Percentiles rank a stretch among this genome's conserved stretches.
Evolutionary conservation across 306 rosid species (phyloP).

Genomic region (Crotalaria pallida): DNA sequence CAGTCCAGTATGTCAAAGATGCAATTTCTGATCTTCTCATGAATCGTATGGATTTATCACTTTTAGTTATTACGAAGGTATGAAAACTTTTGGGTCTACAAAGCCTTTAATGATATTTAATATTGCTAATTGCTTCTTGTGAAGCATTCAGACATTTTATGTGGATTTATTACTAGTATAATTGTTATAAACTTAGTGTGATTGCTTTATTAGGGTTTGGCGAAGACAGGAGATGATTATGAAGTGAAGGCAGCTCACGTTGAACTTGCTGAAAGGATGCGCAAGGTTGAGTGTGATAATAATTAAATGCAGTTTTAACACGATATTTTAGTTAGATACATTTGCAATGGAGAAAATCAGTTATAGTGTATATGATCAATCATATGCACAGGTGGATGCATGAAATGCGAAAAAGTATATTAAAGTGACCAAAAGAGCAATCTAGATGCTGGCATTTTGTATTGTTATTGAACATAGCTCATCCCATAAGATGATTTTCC

Average conservation of each 20-base stretch:
- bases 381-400: not conserved
- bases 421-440: not conserved
- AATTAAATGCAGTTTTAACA: constrained; percentile 8
- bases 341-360: not conserved
- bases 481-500: not conserved
- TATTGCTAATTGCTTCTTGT: constrained; percentile 1
- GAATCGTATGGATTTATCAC: constrained; percentile 98
- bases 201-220: constrained; percentile 63
- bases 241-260: constrained; percentile 97
- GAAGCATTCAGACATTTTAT: constrained; percentile 11
- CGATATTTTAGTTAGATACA: not conserved
- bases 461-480: not conserved
- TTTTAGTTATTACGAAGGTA: constrained; percentile 93
- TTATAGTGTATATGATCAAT: not conserved
- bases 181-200: not conserved
- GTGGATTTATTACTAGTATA: not conserved
- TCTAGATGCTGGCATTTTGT: not conserved
- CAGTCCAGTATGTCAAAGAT: constrained; percentile 85
- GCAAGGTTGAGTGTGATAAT: constrained; percentile 65
- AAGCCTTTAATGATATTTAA: not conserved
- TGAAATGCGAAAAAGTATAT: not conserved
- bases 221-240: constrained; percentile 96
- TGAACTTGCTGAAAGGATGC: constrained; percentile 99
- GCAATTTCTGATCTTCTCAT: constrained; percentile 95
- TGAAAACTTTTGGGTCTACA: constrained; percentile 6